Base-by-base conservation (phyloP, 177 flowering plant genomes). In the Vitis hybrid region DNA sequence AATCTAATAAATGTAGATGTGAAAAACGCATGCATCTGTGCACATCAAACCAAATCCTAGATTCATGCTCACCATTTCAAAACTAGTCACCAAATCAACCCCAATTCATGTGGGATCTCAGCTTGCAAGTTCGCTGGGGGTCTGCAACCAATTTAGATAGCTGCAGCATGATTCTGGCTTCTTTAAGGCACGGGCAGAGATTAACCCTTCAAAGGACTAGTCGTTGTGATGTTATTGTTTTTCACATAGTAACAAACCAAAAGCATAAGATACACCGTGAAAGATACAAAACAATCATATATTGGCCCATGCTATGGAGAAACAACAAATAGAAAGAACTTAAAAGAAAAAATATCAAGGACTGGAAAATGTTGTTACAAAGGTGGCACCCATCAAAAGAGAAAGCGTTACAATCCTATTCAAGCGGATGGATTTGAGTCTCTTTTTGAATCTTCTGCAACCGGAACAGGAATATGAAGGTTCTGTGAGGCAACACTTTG, bases 381-480 rank as follows among this genome's bases (percentile, higher is more conserved):
- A 10, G 34, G 34, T 15, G 3, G 45, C 15, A 6, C 51, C 45
- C 18, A 15, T 3, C 51, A 49, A 62, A 26, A 61, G 6, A n/a
- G 3, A 14, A 1, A 4, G 62, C 6, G 17, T 6, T 19, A 26
- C 49, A 50, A 18, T 49, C 4, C 52, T 23, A 18, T 18, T 66
- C 71, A 75, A 71, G 58, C 15, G 30, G 61, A 66, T 3, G 56
- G 55, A 60, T 51, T 21, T 0, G 67, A 30, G 26, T 48, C 49
- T 49, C 60, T 21, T 21, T 21, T 30, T 57, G 32, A 8, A 67
- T 68, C 72, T 57, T 74, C 58, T 39, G 57, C 76, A 17, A 14
- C 19, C 11, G 54, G 49, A 12, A 19, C 14, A 11, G 66, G 71
- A 49, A 15, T 34, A 19, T 17, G n/a, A 7, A 56, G 51, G 61